A percentile compares a stretch with the other conserved stretches of the same genome.
Conservation (phyloP, 192 early-diverging fungal genomes). For the Coemansia sp. region DNA sequence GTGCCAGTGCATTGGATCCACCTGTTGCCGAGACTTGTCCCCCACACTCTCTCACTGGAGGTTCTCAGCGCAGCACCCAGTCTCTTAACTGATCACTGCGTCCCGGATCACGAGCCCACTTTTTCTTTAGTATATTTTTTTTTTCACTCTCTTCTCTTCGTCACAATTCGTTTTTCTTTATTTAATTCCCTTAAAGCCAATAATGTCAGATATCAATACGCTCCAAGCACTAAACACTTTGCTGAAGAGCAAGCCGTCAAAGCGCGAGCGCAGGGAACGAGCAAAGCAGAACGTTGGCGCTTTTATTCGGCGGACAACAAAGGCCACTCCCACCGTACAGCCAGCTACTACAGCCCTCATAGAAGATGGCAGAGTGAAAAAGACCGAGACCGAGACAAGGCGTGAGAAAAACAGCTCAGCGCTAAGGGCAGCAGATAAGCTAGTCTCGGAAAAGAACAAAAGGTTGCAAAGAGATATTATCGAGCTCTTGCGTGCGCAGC, state of each 20-base stretch:
- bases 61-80: constrained; percentile 3
- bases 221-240: constrained; percentile 31
- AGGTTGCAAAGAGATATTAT: constrained; percentile 34
- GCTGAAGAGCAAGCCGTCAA: constrained; percentile 36
- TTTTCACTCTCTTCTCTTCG: not conserved
- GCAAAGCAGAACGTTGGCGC: constrained; percentile 15
- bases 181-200: not conserved
- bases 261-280: constrained; percentile 28
- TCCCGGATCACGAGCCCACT: not conserved
- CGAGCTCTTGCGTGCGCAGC: constrained; percentile 44
- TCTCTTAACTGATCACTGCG: not conserved
- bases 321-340: not conserved
- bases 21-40: not conserved
- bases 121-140: not conserved
- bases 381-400: constrained; percentile 6
- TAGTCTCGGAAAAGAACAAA: constrained; percentile 30
- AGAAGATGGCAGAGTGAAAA: constrained; percentile 2
- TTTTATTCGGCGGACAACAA: constrained; percentile 18
- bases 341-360: not conserved
- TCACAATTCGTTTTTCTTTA: not conserved
- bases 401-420: constrained; percentile 24
- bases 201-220: constrained; percentile 33
- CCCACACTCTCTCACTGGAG: not conserved
- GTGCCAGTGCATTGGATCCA: not conserved
- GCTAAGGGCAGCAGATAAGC: constrained; percentile 25